Percentiles rank a stretch among this genome's conserved stretches.
Evolutionary conservation across 768 basidiomycete species (phyloP).

Genomic region (Amanita thiersii): DNA sequence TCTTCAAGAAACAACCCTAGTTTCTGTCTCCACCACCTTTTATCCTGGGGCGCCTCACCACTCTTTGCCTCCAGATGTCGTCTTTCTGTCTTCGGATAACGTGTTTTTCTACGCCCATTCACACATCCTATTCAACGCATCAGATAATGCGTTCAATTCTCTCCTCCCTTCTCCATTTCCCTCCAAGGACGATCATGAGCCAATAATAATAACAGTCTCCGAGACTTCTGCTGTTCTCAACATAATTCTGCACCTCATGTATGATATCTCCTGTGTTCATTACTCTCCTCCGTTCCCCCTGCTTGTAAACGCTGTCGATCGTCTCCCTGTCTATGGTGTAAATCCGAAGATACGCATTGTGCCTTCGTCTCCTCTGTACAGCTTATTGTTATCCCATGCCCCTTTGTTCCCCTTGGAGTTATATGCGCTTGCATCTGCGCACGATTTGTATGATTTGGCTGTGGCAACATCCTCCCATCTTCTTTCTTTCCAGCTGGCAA

Average conservation of each 20-base stretch:
- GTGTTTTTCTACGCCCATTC: constrained; percentile 83
- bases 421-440: constrained; percentile 60
- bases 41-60: constrained; percentile 59
- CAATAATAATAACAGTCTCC: constrained; percentile 47
- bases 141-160: constrained; percentile 56
- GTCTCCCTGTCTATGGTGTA: constrained; percentile 55
- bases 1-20: constrained; percentile 30
- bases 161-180: constrained; percentile 40
- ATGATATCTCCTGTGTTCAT: constrained; percentile 66
- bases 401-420: constrained; percentile 63
- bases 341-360: constrained; percentile 35
- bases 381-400: constrained; percentile 57
- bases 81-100: constrained; percentile 63
- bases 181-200: constrained; percentile 33
- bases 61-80: constrained; percentile 48
- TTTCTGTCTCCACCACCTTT: constrained; percentile 81
- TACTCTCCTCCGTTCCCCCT: constrained; percentile 63
- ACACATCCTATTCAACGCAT: constrained; percentile 46
- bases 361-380: constrained; percentile 48
- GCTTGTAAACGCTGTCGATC: constrained; percentile 47
- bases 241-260: constrained; percentile 63
- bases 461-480: constrained; percentile 69
- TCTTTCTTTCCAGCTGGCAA: constrained; percentile 59
- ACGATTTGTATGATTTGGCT: constrained; percentile 67
- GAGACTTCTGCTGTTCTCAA: constrained; percentile 61